These are phyloP conservation scores for Nitzschia putrida DNA, from an alignment of 108 stramenopile species.

Conservation along the genomic window DNA sequence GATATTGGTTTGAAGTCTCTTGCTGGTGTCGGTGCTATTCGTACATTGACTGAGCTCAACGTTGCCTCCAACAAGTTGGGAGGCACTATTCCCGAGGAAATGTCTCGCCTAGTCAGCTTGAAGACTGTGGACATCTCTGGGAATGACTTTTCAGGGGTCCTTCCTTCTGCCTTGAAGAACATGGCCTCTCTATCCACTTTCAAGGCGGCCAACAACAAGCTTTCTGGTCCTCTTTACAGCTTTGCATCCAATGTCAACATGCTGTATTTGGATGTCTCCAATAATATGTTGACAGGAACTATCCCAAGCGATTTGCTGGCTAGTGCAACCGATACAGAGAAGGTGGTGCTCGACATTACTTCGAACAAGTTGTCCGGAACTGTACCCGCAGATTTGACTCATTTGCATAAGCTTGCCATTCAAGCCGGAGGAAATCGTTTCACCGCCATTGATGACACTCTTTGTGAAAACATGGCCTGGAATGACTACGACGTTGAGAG, in stretches of 20 bases:
- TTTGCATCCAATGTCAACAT: constrained; percentile 6
- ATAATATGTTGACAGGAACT: constrained; percentile 23
- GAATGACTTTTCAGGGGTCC: constrained; percentile 17
- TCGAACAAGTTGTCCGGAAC: constrained; percentile 52
- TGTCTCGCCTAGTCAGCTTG: constrained; percentile 34
- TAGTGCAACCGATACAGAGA: constrained; percentile 5
- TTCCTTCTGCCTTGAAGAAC: constrained; percentile 18
- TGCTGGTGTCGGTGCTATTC: constrained; percentile 50
- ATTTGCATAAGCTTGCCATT: constrained; percentile 24
- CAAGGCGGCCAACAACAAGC: constrained; percentile 20
- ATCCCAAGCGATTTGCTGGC: constrained; percentile 15
- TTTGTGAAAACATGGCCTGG: constrained; percentile 37
- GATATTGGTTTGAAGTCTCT: constrained; percentile 42
- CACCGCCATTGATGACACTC: constrained; percentile 20
- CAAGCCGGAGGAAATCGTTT: constrained; percentile 37
- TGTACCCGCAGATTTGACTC: constrained; percentile 51
- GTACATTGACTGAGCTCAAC: constrained; percentile 41
- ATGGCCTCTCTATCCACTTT: constrained; percentile 12
- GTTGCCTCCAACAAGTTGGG: constrained; percentile 47
- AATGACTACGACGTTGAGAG: constrained; percentile 47
- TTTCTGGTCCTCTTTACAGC: constrained; percentile 11
- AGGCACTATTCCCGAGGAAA: constrained; percentile 47
- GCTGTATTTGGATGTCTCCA: constrained; percentile 28
- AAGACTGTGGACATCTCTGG: constrained; percentile 11
- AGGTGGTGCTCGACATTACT: constrained; percentile 31